These are phyloP conservation scores for Hyaloperonospora arabidopsidis DNA, from an alignment of 352 stramenopile genomes.

Conservation along the genomic window DNA sequence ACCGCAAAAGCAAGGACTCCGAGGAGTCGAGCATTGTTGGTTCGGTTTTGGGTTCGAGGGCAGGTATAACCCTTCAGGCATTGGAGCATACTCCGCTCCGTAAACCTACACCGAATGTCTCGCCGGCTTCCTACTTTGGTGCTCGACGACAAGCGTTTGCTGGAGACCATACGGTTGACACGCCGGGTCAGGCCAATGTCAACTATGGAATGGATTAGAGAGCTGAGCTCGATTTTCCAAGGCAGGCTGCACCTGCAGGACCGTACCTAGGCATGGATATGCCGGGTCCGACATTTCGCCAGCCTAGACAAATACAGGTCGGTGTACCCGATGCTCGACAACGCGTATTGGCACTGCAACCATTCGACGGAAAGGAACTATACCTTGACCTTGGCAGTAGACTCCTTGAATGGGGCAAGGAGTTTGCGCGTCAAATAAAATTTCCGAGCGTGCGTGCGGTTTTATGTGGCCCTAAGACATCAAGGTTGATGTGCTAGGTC, in stretches of 20 bases:
- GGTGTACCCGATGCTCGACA: not conserved
- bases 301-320: not conserved
- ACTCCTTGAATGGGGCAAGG: not conserved
- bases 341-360: not conserved
- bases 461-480: not conserved
- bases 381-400: too few relatives aligned
- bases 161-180: not conserved
- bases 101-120: not conserved
- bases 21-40: too few relatives aligned
- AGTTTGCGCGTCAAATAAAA: not conserved
- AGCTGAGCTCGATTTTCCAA: too few relatives aligned
- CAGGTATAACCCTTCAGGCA: not conserved
- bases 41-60: not conserved
- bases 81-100: not conserved
- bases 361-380: too few relatives aligned
- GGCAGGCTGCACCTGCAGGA: too few relatives aligned
- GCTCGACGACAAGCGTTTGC: not conserved
- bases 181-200: not conserved
- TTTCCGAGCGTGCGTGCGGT: not conserved
- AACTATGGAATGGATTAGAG: not conserved
- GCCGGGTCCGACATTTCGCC: not conserved
- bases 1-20: too few relatives aligned
- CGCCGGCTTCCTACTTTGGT: not conserved
- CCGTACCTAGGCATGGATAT: too few relatives aligned
- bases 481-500: not conserved